Evolutionary conservation across 2,329 filamentous ascomycete species (phyloP), one percentile per base, ranked within the genome.

Genomic region (Aspergillus fructus): DNA sequence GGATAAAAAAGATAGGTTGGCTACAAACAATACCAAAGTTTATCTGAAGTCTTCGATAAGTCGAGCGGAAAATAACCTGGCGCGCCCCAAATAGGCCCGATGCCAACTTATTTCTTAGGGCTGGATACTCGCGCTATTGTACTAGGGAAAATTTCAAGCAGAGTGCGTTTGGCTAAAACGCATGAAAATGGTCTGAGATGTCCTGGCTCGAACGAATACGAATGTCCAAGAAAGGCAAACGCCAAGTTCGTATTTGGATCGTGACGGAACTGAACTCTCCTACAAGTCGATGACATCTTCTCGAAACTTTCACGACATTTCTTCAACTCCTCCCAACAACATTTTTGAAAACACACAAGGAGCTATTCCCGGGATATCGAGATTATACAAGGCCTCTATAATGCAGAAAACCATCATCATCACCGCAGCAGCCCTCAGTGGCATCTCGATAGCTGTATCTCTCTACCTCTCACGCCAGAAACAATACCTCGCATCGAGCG

Each of bases 191-290:
- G 0, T 8, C n/a, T 11, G 13, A n/a, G 6, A 37, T 46, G 13
- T 30, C 43, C 13, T n/a, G 12, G 1, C 17, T 17, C 6, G 6
- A 13, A 11, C 24, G n/a, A 52, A 45, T 7, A 27, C 33, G 41
- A 39, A n/a, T 27, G 27, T 53, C 30, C 41, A 24, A 53, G 41
- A 52, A 34, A 37, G 15, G 7, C 40, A 12, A 43, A 46, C 33
- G 42, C 42, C 51, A 47, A 53, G 51, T 30, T 48, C 42, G 51
- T 54, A 48, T 54, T 54, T 48, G 34, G n/a, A 15, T 11, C 27
- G 13, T 23, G 43, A 46, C 24, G 11, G 23, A 6, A 37, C 34
- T 24, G n/a, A 17, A 8, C 24, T 27, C 12, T 37, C 34, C 21
- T 13, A 46, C 21, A 17, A 27, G 23, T 0, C 27, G 17, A 8